phyloP scores from a whole-genome alignment of 2,329 filamentous ascomycete genomes.

The Aspergillus transmontanensis region DNA sequence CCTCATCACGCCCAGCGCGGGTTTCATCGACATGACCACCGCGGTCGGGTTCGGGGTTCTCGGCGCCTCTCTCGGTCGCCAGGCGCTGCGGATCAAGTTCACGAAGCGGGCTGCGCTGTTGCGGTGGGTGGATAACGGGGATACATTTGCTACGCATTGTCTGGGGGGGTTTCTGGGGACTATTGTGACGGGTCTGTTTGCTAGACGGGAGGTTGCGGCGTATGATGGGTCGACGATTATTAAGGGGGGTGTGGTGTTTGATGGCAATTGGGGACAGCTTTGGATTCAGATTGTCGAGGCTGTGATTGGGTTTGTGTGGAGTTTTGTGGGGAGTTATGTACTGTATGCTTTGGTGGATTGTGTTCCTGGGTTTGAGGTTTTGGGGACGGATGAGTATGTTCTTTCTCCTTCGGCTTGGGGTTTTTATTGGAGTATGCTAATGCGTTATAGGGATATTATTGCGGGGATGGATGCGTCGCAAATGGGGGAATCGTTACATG shows the following conservation, averaged over 20 bases:
- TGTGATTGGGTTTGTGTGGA: conserved; percentile 54
- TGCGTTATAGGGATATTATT: conserved; percentile 42
- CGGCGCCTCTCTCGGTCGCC: conserved; percentile 52
- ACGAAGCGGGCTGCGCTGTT: conserved; percentile 50
- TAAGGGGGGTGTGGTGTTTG: conserved; percentile 55
- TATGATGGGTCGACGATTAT: conserved; percentile 54
- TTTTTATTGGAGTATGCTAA: neutral
- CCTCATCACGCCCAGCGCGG: conserved; percentile 55
- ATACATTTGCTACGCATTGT: conserved; percentile 59
- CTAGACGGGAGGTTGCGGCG: conserved; percentile 53
- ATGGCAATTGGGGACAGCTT: conserved; percentile 54
- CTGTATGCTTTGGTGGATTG: conserved; percentile 57
- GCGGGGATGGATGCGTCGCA: conserved; percentile 54
- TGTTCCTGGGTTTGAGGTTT: conserved; percentile 55
- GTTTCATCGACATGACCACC: conserved; percentile 54
- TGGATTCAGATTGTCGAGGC: conserved; percentile 56
- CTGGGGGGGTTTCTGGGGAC: conserved; percentile 55
- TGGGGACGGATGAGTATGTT: conserved; percentile 56
- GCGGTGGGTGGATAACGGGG: conserved; percentile 58
- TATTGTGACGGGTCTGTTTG: conserved; percentile 55
- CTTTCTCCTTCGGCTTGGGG: neutral
- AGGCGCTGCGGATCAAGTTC: conserved; percentile 57
- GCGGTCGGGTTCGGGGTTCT: conserved; percentile 53
- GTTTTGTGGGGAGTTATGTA: conserved; percentile 51
- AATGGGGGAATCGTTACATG: conserved; percentile 52